phyloP scores from a whole-genome alignment of 1,284 basidiomycete genomes.

The Pholiota adiposa region DNA sequence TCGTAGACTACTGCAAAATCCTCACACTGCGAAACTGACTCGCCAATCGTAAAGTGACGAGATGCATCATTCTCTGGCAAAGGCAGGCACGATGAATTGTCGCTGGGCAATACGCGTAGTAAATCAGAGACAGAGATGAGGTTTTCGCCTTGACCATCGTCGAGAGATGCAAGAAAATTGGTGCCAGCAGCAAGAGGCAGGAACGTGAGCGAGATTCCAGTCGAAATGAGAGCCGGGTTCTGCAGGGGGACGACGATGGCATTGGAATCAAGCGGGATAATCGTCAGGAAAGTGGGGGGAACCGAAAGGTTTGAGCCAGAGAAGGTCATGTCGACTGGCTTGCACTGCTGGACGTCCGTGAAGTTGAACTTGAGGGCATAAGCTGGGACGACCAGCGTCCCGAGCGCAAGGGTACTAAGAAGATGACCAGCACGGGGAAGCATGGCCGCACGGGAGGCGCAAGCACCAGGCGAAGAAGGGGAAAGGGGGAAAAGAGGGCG shows the following conservation, averaged over 20 bases:
- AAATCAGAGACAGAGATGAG: constrained; percentile 53
- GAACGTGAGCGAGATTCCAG: constrained; percentile 50
- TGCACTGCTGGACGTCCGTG: constrained; percentile 58
- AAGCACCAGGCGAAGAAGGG: constrained; percentile 21
- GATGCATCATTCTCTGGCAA: constrained; percentile 13
- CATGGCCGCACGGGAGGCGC: constrained; percentile 21
- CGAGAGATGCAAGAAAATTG: constrained; percentile 58
- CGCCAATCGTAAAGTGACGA: constrained; percentile 31
- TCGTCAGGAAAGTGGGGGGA: constrained; percentile 50
- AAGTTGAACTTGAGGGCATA: constrained; percentile 49
- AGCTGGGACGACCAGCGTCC: constrained; percentile 52
- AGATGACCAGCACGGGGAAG: constrained; percentile 28
- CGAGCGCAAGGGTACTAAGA: constrained; percentile 34
- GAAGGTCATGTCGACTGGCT: constrained; percentile 51
- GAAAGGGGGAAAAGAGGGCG: constrained; percentile 16
- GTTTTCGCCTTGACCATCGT: constrained; percentile 44
- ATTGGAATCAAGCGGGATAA: constrained; percentile 57
- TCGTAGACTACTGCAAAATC: constrained; percentile 51
- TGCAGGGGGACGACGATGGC: constrained; percentile 54
- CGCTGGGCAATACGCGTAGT: constrained; percentile 44
- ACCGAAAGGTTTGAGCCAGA: constrained; percentile 33
- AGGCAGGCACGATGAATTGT: constrained; percentile 48
- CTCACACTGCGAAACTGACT: constrained; percentile 51
- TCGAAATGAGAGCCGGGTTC: constrained; percentile 41
- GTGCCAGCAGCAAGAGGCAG: constrained; percentile 55